phyloP scores from a whole-genome alignment of 441 rosid species.

The Erysimum cheiri region DNA sequence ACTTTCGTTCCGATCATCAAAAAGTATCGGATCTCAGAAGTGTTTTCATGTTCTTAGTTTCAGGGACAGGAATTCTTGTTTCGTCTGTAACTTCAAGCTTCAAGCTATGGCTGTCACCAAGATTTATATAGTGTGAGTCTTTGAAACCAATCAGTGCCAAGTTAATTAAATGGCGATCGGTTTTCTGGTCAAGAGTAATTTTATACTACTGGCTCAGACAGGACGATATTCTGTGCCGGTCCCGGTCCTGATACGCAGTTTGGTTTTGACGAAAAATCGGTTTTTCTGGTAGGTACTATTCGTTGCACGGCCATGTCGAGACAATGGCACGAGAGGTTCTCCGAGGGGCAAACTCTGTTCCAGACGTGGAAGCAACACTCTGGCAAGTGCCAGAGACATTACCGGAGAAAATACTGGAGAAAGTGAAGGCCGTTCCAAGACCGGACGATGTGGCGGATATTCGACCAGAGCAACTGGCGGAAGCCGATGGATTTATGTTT shows the following conservation, averaged over 20 bases:
- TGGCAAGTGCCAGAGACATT: slow-evolving; percentile 96
- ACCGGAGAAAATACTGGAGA: slow-evolving; percentile 62
- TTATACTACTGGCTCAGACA: background rate
- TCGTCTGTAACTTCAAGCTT: slow-evolving; percentile 12
- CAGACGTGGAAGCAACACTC: slow-evolving; percentile 85
- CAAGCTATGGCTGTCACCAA: slow-evolving; percentile 64
- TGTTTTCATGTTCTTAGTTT: slow-evolving; percentile 5
- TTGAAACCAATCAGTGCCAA: background rate
- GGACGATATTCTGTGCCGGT: background rate
- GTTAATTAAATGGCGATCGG: background rate
- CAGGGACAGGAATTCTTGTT: slow-evolving; percentile 19
- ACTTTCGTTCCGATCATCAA: background rate
- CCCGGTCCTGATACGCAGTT: slow-evolving; percentile 15
- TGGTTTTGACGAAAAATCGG: slow-evolving; percentile 20
- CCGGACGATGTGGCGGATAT: slow-evolving; percentile 77
- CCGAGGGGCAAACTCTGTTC: slow-evolving; percentile 70
- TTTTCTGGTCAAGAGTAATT: background rate
- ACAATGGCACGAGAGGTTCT: slow-evolving; percentile 82
- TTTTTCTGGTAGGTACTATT: slow-evolving; percentile 57
- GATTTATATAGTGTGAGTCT: slow-evolving; percentile 74
- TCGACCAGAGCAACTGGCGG: slow-evolving; percentile 69
- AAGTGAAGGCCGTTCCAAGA: slow-evolving; percentile 76
- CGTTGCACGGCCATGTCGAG: slow-evolving; percentile 84
- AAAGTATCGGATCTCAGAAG: background rate
- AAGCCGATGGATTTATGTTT: slow-evolving; percentile 90